These are phyloP conservation scores for Thraustochytrium sp. DNA, from an alignment of 352 stramenopile species.

Conservation along the genomic window DNA sequence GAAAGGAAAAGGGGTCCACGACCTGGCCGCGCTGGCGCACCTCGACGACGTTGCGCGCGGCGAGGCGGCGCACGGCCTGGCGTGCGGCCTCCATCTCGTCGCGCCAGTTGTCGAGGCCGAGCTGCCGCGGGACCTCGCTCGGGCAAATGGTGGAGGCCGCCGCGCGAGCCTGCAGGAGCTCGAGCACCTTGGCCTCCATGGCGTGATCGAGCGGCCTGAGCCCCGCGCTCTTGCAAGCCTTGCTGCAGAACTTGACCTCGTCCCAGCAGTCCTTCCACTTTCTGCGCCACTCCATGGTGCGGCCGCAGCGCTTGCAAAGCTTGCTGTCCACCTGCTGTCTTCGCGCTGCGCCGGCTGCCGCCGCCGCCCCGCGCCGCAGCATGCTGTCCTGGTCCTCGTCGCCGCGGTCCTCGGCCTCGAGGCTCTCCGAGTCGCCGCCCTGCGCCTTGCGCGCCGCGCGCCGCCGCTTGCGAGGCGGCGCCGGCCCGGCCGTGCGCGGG, in stretches of 20 bases:
- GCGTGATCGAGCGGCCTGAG: neutral
- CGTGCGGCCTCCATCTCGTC: neutral
- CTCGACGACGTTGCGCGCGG: neutral
- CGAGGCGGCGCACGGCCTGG: neutral
- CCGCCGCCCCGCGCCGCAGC: neutral
- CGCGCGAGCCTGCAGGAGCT: neutral
- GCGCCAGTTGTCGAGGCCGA: constrained; percentile 4
- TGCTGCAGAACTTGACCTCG: constrained; percentile 19
- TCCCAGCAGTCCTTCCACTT: neutral
- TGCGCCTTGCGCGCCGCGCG: too few relatives aligned
- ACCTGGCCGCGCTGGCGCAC: neutral
- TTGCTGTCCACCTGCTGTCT: too few relatives aligned
- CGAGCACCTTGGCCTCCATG: neutral
- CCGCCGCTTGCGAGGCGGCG: too few relatives aligned
- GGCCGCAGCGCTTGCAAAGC: neutral
- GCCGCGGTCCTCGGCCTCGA: too few relatives aligned
- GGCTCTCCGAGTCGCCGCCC: too few relatives aligned
- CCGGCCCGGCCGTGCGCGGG: too few relatives aligned
- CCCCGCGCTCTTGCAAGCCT: neutral
- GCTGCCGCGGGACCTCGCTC: neutral
- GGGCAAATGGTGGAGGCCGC: neutral
- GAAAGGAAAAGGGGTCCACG: neutral
- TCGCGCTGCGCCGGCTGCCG: neutral
- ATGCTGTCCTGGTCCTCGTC: neutral
- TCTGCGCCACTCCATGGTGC: neutral